Evolutionary conservation across 371 early-diverging fungal genomes (phyloP).

Genomic region (Mortierella sp.): DNA sequence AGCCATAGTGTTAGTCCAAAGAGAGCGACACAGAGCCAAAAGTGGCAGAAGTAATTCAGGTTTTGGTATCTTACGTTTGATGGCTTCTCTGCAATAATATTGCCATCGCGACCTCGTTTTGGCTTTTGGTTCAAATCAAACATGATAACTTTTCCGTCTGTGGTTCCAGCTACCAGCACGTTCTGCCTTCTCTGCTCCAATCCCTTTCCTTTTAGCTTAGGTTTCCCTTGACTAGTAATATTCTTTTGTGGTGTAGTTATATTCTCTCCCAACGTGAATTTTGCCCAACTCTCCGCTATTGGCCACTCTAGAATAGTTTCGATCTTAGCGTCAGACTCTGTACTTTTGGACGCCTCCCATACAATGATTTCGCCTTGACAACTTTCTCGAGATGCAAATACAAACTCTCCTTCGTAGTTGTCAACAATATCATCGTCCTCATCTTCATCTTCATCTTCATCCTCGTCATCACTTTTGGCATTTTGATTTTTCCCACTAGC

Average conservation of each 20-base stretch:
- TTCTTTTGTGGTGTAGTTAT: background rate
- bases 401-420: constrained; percentile 26
- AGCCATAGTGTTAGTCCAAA: background rate
- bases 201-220: background rate
- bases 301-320: constrained; percentile 53
- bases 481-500: constrained; percentile 64
- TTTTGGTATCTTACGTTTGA: constrained; percentile 17
- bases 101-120: constrained; percentile 23
- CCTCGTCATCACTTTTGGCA: constrained; percentile 5
- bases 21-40: background rate
- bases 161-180: constrained; percentile 39
- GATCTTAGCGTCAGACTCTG: constrained; percentile 38
- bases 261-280: constrained; percentile 50
- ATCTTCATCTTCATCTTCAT: background rate
- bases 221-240: background rate
- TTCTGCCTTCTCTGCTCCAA: constrained; percentile 20
- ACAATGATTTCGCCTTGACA: constrained; percentile 53
- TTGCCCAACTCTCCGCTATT: constrained; percentile 47
- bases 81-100: constrained; percentile 46
- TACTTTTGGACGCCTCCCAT: constrained; percentile 49
- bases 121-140: constrained; percentile 38
- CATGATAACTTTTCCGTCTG: constrained; percentile 33
- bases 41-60: background rate
- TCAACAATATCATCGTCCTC: constrained; percentile 10
- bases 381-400: constrained; percentile 47